phyloP scores from a whole-genome alignment of 2,329 filamentous ascomycete species.

The Metarhizium rileyi region DNA sequence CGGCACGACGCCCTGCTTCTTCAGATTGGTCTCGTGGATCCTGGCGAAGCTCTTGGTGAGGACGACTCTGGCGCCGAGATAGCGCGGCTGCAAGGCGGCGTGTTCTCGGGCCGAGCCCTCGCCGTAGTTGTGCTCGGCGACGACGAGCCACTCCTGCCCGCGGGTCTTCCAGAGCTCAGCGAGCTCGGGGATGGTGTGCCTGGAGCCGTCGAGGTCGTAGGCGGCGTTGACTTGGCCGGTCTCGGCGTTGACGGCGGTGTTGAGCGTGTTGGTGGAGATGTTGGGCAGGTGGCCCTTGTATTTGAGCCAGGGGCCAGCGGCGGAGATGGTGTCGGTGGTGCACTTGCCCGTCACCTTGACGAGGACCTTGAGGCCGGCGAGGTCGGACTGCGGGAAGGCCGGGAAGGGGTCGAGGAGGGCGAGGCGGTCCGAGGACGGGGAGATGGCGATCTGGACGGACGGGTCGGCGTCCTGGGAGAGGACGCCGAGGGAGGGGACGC shows the following conservation, averaged over 20 bases:
- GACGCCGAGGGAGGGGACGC: conserved; percentile 65
- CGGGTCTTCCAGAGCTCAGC: conserved; percentile 72
- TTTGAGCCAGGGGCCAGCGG: conserved; percentile 93
- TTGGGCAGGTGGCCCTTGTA: conserved; percentile 99
- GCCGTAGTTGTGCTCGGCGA: conserved; percentile 96
- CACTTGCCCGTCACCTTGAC: conserved; percentile 97
- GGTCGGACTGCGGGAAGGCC: conserved; percentile 67
- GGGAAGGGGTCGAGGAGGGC: conserved; percentile 86
- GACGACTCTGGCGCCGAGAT: conserved; percentile 76
- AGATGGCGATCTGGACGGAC: conserved; percentile 62
- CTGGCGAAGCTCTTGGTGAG: conserved; percentile 80
- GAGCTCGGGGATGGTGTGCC: conserved; percentile 75
- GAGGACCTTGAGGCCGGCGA: conserved; percentile 71
- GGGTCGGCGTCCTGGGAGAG: conserved; percentile 63
- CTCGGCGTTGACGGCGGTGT: conserved; percentile 84
- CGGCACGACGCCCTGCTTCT: conserved; percentile 95
- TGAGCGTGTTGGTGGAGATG: conserved; percentile 94
- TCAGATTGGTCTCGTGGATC: conserved; percentile 92
- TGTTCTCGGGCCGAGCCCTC: conserved; percentile 86
- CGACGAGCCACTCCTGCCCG: conserved; percentile 76
- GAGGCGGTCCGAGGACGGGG: conserved; percentile 80
- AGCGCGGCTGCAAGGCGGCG: conserved; percentile 82
- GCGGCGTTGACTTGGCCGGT: conserved; percentile 89
- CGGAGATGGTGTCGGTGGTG: conserved; percentile 97
- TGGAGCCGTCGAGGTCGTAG: conserved; percentile 71